These are phyloP conservation scores for Aspergillus ochraceus DNA, from an alignment of 2,329 filamentous ascomycete genomes.

Conservation along the genomic window DNA sequence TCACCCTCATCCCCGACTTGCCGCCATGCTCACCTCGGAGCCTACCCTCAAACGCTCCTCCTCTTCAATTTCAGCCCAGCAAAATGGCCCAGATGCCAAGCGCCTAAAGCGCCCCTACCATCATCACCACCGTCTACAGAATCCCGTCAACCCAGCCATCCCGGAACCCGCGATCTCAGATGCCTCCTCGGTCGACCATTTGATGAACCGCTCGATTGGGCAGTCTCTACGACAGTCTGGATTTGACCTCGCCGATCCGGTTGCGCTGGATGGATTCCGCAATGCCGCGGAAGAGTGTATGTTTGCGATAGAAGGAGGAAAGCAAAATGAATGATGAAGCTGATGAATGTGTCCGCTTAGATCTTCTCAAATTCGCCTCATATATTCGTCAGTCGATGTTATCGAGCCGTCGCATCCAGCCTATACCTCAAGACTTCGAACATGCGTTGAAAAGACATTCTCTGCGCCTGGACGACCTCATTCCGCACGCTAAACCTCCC, in stretches of 20 bases:
- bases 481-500: constrained; percentile 32
- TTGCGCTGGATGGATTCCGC: constrained; percentile 58
- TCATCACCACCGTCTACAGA: constrained; percentile 43
- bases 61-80: constrained; percentile 19
- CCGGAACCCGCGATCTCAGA: constrained; percentile 48
- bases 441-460: constrained; percentile 38
- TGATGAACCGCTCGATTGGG: constrained; percentile 57
- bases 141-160: constrained; percentile 31
- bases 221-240: constrained; percentile 53
- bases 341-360: constrained; percentile 37
- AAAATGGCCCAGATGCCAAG: constrained; percentile 27
- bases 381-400: constrained; percentile 60
- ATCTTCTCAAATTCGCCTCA: constrained; percentile 55
- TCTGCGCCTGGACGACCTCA: constrained; percentile 34
- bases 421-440: constrained; percentile 61
- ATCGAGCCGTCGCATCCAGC: constrained; percentile 54
- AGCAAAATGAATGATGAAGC: constrained; percentile 3
- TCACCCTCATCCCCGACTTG: constrained; percentile 12
- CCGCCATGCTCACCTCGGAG: constrained; percentile 32
- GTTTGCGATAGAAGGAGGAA: constrained; percentile 21
- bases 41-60: constrained; percentile 36
- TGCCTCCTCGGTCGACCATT: constrained; percentile 53
- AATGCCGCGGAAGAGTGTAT: constrained; percentile 60
- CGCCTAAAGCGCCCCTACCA: constrained; percentile 41
- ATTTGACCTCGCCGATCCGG: constrained; percentile 56